Conservation (phyloP, 129 eudicot species). For the Artemisia tridentata region DNA sequence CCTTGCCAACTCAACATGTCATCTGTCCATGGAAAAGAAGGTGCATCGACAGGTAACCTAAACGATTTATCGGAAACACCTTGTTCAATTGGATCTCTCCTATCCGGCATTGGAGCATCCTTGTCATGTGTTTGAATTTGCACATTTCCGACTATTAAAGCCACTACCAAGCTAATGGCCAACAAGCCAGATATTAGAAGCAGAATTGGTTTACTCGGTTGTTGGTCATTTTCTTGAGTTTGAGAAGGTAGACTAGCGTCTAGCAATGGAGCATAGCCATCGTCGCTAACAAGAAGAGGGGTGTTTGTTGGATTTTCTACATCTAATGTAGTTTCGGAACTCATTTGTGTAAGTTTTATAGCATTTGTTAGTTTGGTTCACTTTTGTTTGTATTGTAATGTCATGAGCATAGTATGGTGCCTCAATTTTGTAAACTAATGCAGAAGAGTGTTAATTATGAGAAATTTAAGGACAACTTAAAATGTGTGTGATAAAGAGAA, state of each 20-base stretch:
- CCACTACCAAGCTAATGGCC: constrained; percentile 35
- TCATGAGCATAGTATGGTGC: constrained; percentile 24
- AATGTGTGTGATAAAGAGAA: constrained; percentile 35
- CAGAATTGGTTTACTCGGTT: constrained; percentile 31
- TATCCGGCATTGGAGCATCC: constrained; percentile 11
- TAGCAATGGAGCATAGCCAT: constrained; percentile 26
- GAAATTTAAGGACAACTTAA: constrained; percentile 27
- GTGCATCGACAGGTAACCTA: constrained; percentile 21
- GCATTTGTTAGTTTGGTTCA: constrained; percentile 21
- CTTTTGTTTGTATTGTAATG: constrained; percentile 19
- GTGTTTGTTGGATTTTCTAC: constrained; percentile 31
- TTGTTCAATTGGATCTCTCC: constrained; percentile 36
- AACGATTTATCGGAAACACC: constrained; percentile 62
- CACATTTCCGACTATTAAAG: constrained; percentile 33
- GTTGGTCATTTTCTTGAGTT: constrained; percentile 29
- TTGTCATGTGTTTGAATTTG: constrained; percentile 17
- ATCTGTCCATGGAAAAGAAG: constrained; percentile 26
- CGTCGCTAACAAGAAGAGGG: constrained; percentile 25
- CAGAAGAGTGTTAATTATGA: constrained; percentile 7
- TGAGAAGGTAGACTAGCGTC: constrained; percentile 31
- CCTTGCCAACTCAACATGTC: constrained; percentile 31
- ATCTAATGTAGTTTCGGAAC: constrained; percentile 29
- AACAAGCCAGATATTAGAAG: constrained; percentile 32
- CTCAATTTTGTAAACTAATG: constrained; percentile 4
- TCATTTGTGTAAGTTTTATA: constrained; percentile 25